Evolutionary conservation across 192 early-diverging fungal species (phyloP).

Genomic region (Coemansia guatemalensis): DNA sequence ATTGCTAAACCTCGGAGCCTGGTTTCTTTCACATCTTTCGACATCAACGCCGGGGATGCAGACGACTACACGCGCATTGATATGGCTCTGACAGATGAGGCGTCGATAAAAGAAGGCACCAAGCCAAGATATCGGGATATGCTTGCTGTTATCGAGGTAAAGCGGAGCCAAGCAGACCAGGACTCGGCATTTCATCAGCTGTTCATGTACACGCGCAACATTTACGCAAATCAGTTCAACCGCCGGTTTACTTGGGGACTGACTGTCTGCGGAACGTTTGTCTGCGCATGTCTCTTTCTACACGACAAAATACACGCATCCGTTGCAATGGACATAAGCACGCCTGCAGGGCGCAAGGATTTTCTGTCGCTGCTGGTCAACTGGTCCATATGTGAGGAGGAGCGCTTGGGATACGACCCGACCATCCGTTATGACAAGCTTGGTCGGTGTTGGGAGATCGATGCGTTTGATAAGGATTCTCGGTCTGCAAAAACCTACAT

Average conservation of each 20-base stretch:
- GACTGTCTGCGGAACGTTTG: constrained; percentile 8
- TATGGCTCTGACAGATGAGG: constrained; percentile 1
- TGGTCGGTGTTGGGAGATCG: constrained; percentile 2
- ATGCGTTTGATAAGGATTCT: not conserved
- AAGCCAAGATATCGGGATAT: constrained; percentile 1
- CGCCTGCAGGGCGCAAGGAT: not conserved
- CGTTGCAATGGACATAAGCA: constrained; percentile 11
- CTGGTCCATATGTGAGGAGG: not conserved
- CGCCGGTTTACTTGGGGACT: constrained; percentile 30
- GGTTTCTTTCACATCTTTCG: not conserved
- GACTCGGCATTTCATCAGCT: constrained; percentile 2
- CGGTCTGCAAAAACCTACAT: too few species aligned
- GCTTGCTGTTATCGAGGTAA: constrained; percentile 1
- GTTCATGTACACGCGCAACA: constrained; percentile 6
- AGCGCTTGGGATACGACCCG: constrained; percentile 9
- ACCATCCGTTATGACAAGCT: not conserved
- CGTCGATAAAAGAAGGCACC: not conserved
- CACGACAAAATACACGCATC: constrained; percentile 8
- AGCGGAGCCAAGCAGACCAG: not conserved
- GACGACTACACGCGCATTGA: constrained; percentile 11
- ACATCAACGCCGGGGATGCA: not conserved
- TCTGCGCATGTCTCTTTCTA: not conserved
- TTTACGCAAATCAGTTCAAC: constrained; percentile 15
- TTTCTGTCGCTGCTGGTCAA: constrained; percentile 17
- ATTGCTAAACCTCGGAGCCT: not conserved